These are phyloP conservation scores for Scenedesmus sp. DNA, from an alignment of 163 green algal genomes.

Conservation along the genomic window DNA sequence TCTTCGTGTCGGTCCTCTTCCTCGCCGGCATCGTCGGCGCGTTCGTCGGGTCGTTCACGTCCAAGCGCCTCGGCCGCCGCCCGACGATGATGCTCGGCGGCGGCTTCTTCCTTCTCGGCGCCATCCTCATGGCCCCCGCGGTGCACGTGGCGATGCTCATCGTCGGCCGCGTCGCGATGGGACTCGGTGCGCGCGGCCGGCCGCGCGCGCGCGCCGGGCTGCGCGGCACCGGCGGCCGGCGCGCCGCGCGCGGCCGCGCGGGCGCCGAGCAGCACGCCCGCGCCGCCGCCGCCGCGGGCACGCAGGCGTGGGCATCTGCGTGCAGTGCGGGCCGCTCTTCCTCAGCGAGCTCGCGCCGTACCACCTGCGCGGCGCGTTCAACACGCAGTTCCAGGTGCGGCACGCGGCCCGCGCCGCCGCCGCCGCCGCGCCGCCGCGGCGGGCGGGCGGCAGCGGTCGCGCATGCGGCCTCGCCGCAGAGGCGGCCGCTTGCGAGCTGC, in stretches of 20 bases:
- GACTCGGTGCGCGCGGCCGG: conserved; percentile 49
- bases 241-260: too few species aligned
- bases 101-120: conserved; percentile 59
- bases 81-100: conserved; percentile 56
- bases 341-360: conserved; percentile 61
- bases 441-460: too few species aligned
- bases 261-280: too few species aligned
- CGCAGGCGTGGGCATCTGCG: conserved; percentile 66
- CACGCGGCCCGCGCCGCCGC: not conserved
- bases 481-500: not conserved
- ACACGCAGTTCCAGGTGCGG: conserved; percentile 76
- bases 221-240: too few species aligned
- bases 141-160: conserved; percentile 65
- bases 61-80: conserved; percentile 49
- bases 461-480: too few species aligned
- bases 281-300: too few species aligned
- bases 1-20: conserved; percentile 43
- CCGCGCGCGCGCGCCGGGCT: too few species aligned
- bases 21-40: conserved; percentile 42
- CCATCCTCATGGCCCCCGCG: conserved; percentile 57
- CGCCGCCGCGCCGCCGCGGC: too few species aligned
- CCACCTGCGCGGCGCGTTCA: conserved; percentile 63
- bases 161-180: conserved; percentile 67
- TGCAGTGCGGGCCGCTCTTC: conserved; percentile 57
- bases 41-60: conserved; percentile 29